Percentiles rank a stretch among this genome's conserved stretches.
These are phyloP conservation scores for Fusarium incarnatum DNA, from an alignment of 2,329 filamentous ascomycete genomes.

Conservation along the genomic window DNA sequence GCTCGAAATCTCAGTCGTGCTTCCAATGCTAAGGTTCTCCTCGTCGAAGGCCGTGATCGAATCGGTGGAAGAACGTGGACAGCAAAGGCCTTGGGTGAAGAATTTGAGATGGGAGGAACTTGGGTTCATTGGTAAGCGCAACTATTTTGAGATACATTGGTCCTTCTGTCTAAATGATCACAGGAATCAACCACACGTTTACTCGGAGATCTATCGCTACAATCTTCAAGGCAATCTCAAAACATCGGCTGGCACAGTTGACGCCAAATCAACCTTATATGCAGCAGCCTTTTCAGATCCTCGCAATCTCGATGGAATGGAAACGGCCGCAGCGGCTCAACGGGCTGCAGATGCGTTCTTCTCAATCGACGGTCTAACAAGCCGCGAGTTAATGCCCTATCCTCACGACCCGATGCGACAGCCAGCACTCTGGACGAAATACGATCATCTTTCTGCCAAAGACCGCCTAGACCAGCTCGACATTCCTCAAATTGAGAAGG, in stretches of 20 bases:
- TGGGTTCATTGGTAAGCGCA: constrained; percentile 50
- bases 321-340: constrained; percentile 8
- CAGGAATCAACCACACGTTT: constrained; percentile 39
- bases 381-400: constrained; percentile 51
- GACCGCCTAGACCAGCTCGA: constrained; percentile 48
- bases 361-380: constrained; percentile 46
- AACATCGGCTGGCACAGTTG: constrained; percentile 19
- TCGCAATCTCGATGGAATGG: not conserved
- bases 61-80: constrained; percentile 58
- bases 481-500: constrained; percentile 30
- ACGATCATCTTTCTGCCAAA: constrained; percentile 42
- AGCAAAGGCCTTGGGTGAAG: constrained; percentile 47
- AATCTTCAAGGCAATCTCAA: constrained; percentile 34
- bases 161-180: too few relatives aligned
- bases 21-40: constrained; percentile 38
- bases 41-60: constrained; percentile 55
- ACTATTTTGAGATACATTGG: too few relatives aligned
- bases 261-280: constrained; percentile 17
- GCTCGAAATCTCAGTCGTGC: constrained; percentile 5
- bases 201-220: constrained; percentile 31
- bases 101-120: constrained; percentile 57
- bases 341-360: constrained; percentile 47
- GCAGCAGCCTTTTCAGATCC: not conserved
- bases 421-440: constrained; percentile 44
- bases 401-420: constrained; percentile 49